Evolutionary conservation across 306 rosid genomes (phyloP).

Genomic region (Acacia acuminata): DNA sequence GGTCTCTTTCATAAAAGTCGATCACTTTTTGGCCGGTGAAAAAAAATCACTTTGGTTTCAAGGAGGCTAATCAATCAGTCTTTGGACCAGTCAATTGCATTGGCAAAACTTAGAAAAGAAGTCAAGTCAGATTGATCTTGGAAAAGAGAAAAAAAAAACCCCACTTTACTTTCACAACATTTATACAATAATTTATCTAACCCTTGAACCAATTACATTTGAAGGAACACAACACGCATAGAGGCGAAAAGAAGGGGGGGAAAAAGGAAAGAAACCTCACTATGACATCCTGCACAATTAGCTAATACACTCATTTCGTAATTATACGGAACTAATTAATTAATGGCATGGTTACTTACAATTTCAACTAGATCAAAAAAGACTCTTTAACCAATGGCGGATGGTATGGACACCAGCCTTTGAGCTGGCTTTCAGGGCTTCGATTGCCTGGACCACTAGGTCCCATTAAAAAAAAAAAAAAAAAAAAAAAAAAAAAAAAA

Average conservation of each 20-base stretch:
- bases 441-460: too few species aligned
- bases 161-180: constrained; percentile 18
- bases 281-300: constrained; percentile 44
- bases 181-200: constrained; percentile 33
- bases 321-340: constrained; percentile 33
- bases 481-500: too few species aligned
- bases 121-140: background rate
- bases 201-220: constrained; percentile 32
- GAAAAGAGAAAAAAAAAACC: background rate
- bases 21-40: background rate
- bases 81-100: background rate
- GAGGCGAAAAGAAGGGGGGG: constrained; percentile 9
- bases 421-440: too few species aligned
- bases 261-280: background rate
- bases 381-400: constrained; percentile 28
- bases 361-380: constrained; percentile 31
- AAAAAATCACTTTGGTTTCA: background rate
- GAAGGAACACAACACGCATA: constrained; percentile 23
- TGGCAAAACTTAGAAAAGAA: background rate
- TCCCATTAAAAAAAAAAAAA: too few species aligned
- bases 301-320: constrained; percentile 34
- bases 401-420: too few species aligned
- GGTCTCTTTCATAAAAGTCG: background rate
- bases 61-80: background rate
- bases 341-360: constrained; percentile 45